phyloP scores from a whole-genome alignment of 2,329 filamentous ascomycete genomes.

The Dissoconium aciculare region DNA sequence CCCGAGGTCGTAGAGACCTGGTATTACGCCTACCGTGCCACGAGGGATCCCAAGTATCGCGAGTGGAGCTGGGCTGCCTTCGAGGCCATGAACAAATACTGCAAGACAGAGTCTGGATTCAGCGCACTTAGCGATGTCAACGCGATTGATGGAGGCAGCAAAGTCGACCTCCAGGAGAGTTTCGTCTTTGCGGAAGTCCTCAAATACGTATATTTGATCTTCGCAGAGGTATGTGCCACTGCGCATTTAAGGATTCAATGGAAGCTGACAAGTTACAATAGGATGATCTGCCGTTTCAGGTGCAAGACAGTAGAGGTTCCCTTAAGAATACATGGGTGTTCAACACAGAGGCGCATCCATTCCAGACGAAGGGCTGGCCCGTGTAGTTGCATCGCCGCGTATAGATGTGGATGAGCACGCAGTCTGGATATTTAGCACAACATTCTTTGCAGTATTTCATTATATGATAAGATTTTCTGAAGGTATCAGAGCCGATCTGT shows the following conservation, averaged over 20 bases:
- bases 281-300: slow-evolving; percentile 10
- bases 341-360: slow-evolving; percentile 22
- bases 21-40: slow-evolving; percentile 21
- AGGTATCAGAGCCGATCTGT: no score
- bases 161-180: slow-evolving; percentile 12
- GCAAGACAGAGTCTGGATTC: slow-evolving; percentile 16
- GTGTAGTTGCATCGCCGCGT: no score
- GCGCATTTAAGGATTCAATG: background rate
- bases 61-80: slow-evolving; percentile 18
- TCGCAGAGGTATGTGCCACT: slow-evolving; percentile 13
- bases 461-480: no score
- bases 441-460: no score
- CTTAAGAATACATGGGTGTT: slow-evolving; percentile 18
- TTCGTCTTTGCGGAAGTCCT: slow-evolving; percentile 17
- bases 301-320: slow-evolving; percentile 10
- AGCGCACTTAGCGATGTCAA: slow-evolving; percentile 16
- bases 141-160: slow-evolving; percentile 9
- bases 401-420: no score
- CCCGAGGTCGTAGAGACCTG: slow-evolving; percentile 22
- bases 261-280: slow-evolving; percentile 1
- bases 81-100: slow-evolving; percentile 12
- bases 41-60: slow-evolving; percentile 18
- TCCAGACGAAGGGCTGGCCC: slow-evolving; percentile 10
- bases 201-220: slow-evolving; percentile 17
- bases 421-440: no score